Base-by-base conservation (phyloP, 495 filamentous ascomycete genomes). In the Hypoxylon lienhwacheense region DNA sequence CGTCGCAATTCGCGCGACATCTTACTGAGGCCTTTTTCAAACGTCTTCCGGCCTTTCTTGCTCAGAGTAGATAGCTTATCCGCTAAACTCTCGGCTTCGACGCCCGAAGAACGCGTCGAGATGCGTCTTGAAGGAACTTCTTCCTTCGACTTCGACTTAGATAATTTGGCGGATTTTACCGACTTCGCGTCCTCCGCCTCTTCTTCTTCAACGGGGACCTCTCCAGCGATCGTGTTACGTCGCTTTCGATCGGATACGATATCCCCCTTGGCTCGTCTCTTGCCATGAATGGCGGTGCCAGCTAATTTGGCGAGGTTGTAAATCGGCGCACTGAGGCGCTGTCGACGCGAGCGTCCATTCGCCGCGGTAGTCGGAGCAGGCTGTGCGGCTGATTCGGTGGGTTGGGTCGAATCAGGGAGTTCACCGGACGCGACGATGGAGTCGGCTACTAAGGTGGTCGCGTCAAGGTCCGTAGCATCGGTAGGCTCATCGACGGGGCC, bases 271-370 rank as follows among this genome's bases (percentile, higher is more conserved):
- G 70, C 47, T 44, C 67, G 55, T 42, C 71, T 70, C 20, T 66
- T 73, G 15, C 73, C 73, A 47, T 77, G 73, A 26, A 62, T 59
- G 11, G 68, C 69, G 12, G 74, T 80, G 11, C 78, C 77, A 20
- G 65, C 70, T 5, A 84, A 64, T 32, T 77, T 69, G 22, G 76
- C 70, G 20, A 83, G 65, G 46, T 84, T 84, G 66, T 83, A 84
- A 16, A 80, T 72, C 2, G 73, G 73, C 6, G 76, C 51, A 37
- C 72, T 76, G 1, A 69, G 55, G 29, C 77, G 72, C 16, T 70
- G 65, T 35, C 80, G 70, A 48, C 76, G 73, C 41, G 71, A 69
- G 33, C 77, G 79, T 25, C 41, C 36, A 5, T 53, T 53, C 8
- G 65, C 37, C 5, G 61, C 53, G 16, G 65, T 52, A 15, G 46